Evolutionary conservation across 2,329 filamentous ascomycete species (phyloP).

Genomic region (Phaeosphaeriaceae sp.): DNA sequence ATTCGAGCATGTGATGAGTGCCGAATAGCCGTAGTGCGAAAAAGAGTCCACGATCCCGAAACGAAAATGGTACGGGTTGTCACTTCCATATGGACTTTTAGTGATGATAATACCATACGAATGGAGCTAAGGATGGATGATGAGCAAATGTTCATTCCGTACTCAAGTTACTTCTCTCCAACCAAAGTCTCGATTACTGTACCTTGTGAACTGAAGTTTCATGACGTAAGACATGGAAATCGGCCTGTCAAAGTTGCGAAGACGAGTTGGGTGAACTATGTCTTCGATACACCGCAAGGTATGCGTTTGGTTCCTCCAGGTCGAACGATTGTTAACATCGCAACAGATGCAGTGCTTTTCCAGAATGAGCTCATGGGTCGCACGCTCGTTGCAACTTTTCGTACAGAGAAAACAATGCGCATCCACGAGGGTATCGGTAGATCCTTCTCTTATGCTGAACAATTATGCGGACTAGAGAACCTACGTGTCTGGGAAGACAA

Average conservation of each 20-base stretch:
- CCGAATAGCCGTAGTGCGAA: slow-evolving; percentile 53
- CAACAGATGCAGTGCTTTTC: slow-evolving; percentile 46
- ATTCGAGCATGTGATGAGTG: slow-evolving; percentile 46
- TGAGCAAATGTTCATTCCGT: slow-evolving; percentile 51
- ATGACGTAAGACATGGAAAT: slow-evolving; percentile 45
- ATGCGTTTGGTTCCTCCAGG: slow-evolving; percentile 1
- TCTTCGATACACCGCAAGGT: slow-evolving; percentile 46
- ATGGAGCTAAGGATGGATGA: slow-evolving; percentile 54
- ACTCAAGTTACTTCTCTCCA: slow-evolving; percentile 53
- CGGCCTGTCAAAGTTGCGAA: slow-evolving; percentile 42
- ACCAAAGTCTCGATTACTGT: slow-evolving; percentile 53
- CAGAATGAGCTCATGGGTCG: slow-evolving; percentile 56
- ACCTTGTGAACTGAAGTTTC: slow-evolving; percentile 49
- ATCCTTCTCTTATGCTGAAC: slow-evolving; percentile 54
- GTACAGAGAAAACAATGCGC: slow-evolving; percentile 53
- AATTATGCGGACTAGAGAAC: slow-evolving; percentile 57
- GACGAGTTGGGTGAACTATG: slow-evolving; percentile 55
- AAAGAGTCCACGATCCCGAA: slow-evolving; percentile 47
- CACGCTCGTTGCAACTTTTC: slow-evolving; percentile 51
- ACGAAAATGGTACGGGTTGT: slow-evolving; percentile 44
- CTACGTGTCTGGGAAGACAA: slow-evolving; percentile 56
- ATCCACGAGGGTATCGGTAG: slow-evolving; percentile 52
- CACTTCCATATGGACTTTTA: slow-evolving; percentile 55
- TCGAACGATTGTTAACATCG: not conserved
- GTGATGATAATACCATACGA: slow-evolving; percentile 50